Evolutionary conservation across 441 rosid genomes (phyloP).

Genomic region (Arabidopsis hybrid): DNA sequence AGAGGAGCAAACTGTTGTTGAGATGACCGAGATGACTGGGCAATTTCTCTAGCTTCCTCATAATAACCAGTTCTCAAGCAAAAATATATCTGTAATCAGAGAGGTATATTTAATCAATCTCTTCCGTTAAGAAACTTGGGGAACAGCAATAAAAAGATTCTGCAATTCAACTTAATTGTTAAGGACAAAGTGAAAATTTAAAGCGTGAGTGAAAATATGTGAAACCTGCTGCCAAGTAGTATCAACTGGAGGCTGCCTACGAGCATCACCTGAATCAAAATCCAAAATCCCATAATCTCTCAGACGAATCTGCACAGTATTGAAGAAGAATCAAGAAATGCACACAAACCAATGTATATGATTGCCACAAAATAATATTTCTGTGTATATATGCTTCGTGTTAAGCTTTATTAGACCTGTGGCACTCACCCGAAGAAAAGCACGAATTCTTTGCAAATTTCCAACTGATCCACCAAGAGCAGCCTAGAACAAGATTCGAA

Average conservation of each 20-base stretch:
- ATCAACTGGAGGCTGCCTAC: conserved; percentile 90
- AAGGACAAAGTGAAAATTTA: conserved; percentile 10
- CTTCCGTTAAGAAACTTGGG: not conserved
- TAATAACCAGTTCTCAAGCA: conserved; percentile 94
- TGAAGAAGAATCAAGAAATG: conserved; percentile 28
- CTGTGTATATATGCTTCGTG: not conserved
- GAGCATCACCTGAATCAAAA: conserved; percentile 76
- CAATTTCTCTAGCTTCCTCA: conserved; percentile 82
- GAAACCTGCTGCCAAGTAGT: conserved; percentile 96
- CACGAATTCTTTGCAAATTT: conserved; percentile 78
- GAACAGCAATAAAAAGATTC: conserved; percentile 1
- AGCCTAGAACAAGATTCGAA: conserved; percentile 58
- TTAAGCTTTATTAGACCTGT: conserved; percentile 19
- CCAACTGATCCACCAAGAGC: conserved; percentile 94
- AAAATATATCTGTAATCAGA: conserved; percentile 72
- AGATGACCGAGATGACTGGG: conserved; percentile 78
- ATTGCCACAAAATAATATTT: not conserved
- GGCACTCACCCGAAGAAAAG: conserved; percentile 82
- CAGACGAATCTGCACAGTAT: conserved; percentile 67
- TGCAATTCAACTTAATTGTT: not conserved
- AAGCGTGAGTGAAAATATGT: conserved; percentile 19
- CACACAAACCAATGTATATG: conserved; percentile 1
- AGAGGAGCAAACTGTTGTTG: conserved; percentile 79
- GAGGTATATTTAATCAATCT: conserved; percentile 5
- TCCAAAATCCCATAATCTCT: conserved; percentile 87